Evolutionary conservation across 345 rosid species (phyloP).

Genomic region (Syzygium oleosum): DNA sequence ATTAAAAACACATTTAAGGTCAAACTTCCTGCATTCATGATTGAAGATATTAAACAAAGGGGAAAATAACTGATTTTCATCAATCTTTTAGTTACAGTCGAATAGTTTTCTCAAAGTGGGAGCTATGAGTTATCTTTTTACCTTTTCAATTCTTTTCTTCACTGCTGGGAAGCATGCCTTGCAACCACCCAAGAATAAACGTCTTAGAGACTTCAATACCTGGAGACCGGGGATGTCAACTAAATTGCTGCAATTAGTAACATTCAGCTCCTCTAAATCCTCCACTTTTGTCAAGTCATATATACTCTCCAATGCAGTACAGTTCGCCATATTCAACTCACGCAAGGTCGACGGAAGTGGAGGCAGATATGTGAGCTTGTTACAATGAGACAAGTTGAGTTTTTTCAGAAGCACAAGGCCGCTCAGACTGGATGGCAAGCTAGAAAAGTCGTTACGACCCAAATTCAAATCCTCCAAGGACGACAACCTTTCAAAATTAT

Average conservation of each 20-base stretch:
- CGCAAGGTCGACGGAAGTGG: slow-evolving; percentile 36
- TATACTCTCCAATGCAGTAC: slow-evolving; percentile 24
- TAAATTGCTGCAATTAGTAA: slow-evolving; percentile 34
- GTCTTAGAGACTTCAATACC: slow-evolving; percentile 21
- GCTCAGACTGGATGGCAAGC: slow-evolving; percentile 39
- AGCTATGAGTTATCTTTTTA: neutral
- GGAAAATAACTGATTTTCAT: neutral
- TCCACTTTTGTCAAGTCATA: slow-evolving; percentile 24
- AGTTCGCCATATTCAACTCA: slow-evolving; percentile 22
- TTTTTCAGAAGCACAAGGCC: slow-evolving; percentile 29
- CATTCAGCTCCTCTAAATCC: slow-evolving; percentile 14
- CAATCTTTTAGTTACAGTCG: neutral
- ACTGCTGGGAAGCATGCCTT: slow-evolving; percentile 15
- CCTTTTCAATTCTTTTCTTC: slow-evolving; percentile 37
- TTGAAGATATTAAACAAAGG: neutral
- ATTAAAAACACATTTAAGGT: neutral
- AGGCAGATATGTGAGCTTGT: slow-evolving; percentile 33
- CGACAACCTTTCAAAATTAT: slow-evolving; percentile 41
- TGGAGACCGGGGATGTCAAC: slow-evolving; percentile 38
- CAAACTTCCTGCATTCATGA: neutral
- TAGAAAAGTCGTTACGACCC: slow-evolving; percentile 25
- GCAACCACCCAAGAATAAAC: slow-evolving; percentile 34
- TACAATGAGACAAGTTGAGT: slow-evolving; percentile 20
- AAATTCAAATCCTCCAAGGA: slow-evolving; percentile 21
- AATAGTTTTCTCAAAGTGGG: neutral